phyloP scores from a whole-genome alignment of 345 rosid species.

The Citrus unshiu region DNA sequence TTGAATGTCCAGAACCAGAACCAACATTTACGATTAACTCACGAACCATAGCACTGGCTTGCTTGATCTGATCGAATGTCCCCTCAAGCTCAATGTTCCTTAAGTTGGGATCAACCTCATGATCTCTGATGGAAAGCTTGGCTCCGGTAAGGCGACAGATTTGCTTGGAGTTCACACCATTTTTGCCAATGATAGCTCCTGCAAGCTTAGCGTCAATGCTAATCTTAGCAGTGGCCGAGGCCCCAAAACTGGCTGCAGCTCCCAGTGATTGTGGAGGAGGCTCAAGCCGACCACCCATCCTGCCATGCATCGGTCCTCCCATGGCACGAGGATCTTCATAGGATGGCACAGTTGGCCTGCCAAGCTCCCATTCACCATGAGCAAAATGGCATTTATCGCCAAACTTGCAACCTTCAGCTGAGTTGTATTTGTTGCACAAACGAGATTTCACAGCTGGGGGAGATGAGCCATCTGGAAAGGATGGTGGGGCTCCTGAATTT shows the following conservation, averaged over 20 bases:
- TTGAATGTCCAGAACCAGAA: slow-evolving; percentile 36
- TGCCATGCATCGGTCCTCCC: slow-evolving; percentile 35
- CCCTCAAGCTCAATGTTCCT: slow-evolving; percentile 97
- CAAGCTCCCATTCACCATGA: slow-evolving; percentile 87
- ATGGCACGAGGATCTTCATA: slow-evolving; percentile 57
- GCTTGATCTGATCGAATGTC: slow-evolving; percentile 89
- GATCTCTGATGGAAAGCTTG: slow-evolving; percentile 84
- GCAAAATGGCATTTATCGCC: slow-evolving; percentile 83
- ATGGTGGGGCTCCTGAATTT: slow-evolving; percentile 47
- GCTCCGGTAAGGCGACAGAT: slow-evolving; percentile 82
- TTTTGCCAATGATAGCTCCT: slow-evolving; percentile 93
- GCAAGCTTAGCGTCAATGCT: slow-evolving; percentile 90
- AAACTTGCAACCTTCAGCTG: slow-evolving; percentile 85
- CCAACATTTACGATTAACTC: slow-evolving; percentile 75
- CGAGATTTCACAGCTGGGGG: slow-evolving; percentile 58
- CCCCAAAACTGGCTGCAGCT: slow-evolving; percentile 80
- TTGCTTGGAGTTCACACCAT: slow-evolving; percentile 91
- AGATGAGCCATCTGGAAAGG: slow-evolving; percentile 54
- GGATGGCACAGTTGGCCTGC: slow-evolving; percentile 48
- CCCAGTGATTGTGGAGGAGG: slow-evolving; percentile 40
- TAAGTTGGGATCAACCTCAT: slow-evolving; percentile 70
- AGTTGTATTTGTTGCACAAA: slow-evolving; percentile 62
- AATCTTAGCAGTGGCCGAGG: slow-evolving; percentile 84
- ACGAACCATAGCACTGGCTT: slow-evolving; percentile 93
- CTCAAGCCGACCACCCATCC: slow-evolving; percentile 53